Percentiles rank a stretch among this genome's conserved stretches.
These are phyloP conservation scores for Xerocomellus chrysenteron DNA, from an alignment of 768 basidiomycete species.

Conservation along the genomic window DNA sequence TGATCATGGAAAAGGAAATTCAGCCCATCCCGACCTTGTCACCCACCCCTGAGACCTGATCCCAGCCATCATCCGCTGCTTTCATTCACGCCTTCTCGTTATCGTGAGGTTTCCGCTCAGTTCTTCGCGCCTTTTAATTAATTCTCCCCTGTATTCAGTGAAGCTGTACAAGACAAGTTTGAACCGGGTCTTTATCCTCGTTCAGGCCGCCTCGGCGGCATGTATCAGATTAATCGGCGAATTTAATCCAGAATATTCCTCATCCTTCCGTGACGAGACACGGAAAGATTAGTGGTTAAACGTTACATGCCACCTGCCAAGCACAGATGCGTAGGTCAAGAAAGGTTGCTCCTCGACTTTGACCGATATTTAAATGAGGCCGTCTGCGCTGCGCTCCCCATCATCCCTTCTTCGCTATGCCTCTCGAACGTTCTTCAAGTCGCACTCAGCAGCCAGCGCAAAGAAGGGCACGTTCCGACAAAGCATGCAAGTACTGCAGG, in stretches of 20 bases:
- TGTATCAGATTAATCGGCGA: constrained; percentile 14
- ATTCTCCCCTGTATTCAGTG: constrained; percentile 21
- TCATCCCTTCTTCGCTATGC: constrained; percentile 17
- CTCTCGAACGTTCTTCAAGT: constrained; percentile 5
- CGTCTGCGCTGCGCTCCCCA: constrained; percentile 1
- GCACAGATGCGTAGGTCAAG: constrained; percentile 8
- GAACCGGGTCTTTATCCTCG: constrained; percentile 13
- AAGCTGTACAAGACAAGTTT: constrained; percentile 9
- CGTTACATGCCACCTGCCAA: constrained; percentile 8
- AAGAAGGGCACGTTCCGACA: constrained; percentile 13
- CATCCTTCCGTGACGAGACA: constrained; percentile 7
- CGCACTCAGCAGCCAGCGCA: constrained; percentile 7
- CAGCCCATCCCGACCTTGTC: constrained; percentile 10
- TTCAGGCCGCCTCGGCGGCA: constrained; percentile 10
- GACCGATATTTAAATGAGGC: constrained; percentile 20
- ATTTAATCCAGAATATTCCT: constrained; percentile 7
- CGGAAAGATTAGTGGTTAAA: constrained; percentile 3
- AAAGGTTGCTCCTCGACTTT: constrained; percentile 3
- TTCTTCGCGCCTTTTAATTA: constrained; percentile 27
- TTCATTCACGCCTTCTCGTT: constrained; percentile 33
- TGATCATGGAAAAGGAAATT: constrained; percentile 32
- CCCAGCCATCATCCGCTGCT: constrained; percentile 22
- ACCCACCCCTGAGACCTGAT: constrained; percentile 24
- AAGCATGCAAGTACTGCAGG: constrained; percentile 22
- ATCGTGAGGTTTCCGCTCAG: constrained; percentile 31